These are phyloP conservation scores for Penicillium dipodomyicola DNA, from an alignment of 495 filamentous ascomycete species.

Conservation along the genomic window DNA sequence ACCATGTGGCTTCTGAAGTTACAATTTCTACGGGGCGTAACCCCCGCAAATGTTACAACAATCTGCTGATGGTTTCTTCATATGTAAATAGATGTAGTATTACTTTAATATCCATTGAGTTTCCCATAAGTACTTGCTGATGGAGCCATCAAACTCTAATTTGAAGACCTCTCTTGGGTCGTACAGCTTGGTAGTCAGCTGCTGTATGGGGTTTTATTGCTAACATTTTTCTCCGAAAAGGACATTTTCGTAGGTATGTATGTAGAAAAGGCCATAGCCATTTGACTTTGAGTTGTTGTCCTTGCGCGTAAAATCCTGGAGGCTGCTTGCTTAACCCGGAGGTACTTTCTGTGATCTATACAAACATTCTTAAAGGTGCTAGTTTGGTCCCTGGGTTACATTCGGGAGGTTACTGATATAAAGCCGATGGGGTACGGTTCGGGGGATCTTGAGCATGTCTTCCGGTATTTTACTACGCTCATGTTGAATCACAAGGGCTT, in stretches of 20 bases:
- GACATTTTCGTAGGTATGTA: neutral
- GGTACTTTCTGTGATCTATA: neutral
- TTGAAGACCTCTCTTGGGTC: neutral
- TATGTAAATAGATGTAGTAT: neutral
- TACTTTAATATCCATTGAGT: neutral
- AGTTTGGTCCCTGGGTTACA: constrained; percentile 18
- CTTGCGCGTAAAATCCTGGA: neutral
- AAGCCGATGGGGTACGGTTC: constrained; percentile 13
- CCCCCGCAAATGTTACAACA: neutral
- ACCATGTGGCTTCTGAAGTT: neutral
- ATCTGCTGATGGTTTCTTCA: neutral
- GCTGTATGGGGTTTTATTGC: neutral
- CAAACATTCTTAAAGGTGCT: neutral
- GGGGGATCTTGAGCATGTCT: neutral
- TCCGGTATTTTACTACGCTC: neutral
- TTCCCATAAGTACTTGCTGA: neutral
- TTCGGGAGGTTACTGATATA: constrained; percentile 25
- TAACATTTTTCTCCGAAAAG: neutral
- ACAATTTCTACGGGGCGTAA: neutral
- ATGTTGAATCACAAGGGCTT: neutral
- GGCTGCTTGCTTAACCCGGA: neutral
- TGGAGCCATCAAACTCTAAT: neutral
- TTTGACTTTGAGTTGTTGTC: neutral
- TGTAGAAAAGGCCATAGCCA: neutral
- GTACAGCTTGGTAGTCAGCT: neutral